Evolutionary conservation across 1,139 yeast genomes (phyloP), one percentile per base, ranked within the genome.

Genomic region (Taphrina communis): DNA sequence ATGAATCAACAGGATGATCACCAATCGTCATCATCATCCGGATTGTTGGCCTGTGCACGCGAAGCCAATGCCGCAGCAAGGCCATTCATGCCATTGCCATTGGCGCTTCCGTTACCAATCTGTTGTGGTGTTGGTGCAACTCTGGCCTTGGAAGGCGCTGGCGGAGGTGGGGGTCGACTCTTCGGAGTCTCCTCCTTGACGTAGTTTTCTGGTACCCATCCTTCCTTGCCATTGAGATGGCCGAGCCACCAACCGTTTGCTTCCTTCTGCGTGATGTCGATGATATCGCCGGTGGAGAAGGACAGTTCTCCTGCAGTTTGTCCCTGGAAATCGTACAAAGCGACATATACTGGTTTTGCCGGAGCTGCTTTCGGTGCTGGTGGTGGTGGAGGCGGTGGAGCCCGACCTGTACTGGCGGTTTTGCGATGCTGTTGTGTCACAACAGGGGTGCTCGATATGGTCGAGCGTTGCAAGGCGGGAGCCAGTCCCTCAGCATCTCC

Each of bases 131-230:
- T 53, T 14, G 63, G 51, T 6, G 46, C 39, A 17, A 50, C 61
- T 41, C 62, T 25, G 9, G 44, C 41, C 17, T 36, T 36, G 31
- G 73, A 71, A 46, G 74, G 69, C 1, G 77, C 71, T 0, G 82
- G 78, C 1, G 82, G 77, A 0, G 79, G 74, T 5, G 78, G 74
- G 12, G 73, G 71, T 42, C 75, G 52, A 72, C 66, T 12, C n/a
- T 70, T 57, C 31, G 84, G 83, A 14, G 78, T 83, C 77, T 85
- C 85, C 75, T 88, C 89, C 68, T 86, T 87, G 75, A 94, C 86
- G 77, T 93, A 95, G 25, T 95, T 90, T 42, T 95, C 88, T 12
- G 99, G 99, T 11, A 96, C 94, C 99, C 99, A 95, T 2, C 99
- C 99, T 78, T 93, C 96, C 69, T 82, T 85, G 1, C 73, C 68